A percentile compares a stretch with the other conserved stretches of the same genome.
phyloP scores from a whole-genome alignment of 257 asterid genomes.

The Gynochthodes officinalis region DNA sequence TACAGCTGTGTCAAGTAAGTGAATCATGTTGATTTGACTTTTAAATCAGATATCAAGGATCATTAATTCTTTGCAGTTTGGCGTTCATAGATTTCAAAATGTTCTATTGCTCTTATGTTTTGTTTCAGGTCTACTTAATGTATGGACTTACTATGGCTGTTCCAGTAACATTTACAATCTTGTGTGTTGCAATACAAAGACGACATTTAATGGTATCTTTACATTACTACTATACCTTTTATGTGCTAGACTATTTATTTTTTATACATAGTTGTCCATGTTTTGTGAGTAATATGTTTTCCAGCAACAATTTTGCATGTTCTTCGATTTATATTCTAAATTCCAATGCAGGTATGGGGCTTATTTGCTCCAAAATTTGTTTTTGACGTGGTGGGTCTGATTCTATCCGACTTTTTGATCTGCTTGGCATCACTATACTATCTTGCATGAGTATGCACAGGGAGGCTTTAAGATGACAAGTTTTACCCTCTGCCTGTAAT shows the following conservation, averaged over 20 bases:
- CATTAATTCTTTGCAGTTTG: neutral
- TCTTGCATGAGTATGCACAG: slow-evolving; percentile 16
- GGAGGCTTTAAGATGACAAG: neutral
- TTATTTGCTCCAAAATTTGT: slow-evolving; percentile 96
- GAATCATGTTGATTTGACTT: neutral
- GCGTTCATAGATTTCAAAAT: neutral
- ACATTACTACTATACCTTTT: neutral
- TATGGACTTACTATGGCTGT: slow-evolving; percentile 63
- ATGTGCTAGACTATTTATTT: neutral
- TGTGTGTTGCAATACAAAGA: slow-evolving; percentile 82
- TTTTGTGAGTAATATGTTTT: neutral
- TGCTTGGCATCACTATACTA: slow-evolving; percentile 75
- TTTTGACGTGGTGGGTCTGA: slow-evolving; percentile 80
- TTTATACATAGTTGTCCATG: too few species aligned
- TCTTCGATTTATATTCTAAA: neutral
- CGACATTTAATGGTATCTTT: slow-evolving; percentile 88
- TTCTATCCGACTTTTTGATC: slow-evolving; percentile 58
- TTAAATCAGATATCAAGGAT: neutral
- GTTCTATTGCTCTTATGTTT: neutral
- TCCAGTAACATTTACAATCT: slow-evolving; percentile 63
- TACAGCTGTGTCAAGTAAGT: slow-evolving; percentile 63
- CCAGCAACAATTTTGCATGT: neutral
- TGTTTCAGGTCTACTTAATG: slow-evolving; percentile 71
- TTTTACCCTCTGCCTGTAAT: neutral
- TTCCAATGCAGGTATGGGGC: slow-evolving; percentile 85